Base-by-base conservation (phyloP, 768 basidiomycete species). In the Auriscalpium orientale region DNA sequence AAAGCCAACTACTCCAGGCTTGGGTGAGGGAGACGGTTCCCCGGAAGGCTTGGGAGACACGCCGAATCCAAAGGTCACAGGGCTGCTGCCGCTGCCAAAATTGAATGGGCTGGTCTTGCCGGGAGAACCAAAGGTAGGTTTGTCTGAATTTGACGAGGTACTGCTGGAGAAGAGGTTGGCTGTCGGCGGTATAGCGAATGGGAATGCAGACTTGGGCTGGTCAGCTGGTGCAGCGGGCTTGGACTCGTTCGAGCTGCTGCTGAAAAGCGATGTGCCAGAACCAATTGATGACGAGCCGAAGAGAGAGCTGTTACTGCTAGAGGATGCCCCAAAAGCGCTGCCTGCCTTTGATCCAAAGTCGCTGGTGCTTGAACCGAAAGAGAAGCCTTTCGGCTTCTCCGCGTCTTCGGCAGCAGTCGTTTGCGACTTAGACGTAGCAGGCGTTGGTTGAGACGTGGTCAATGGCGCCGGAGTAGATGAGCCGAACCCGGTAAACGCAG, bases 11-110 rank as follows among this genome's bases (percentile, higher is more conserved):
- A 57, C 52, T 18, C 35, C 51, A 10, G 51, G 20, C 43, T 53
- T 53, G 18, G 51, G 51, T 15, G 51, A 18, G 2, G 51, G 51
- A 12, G 62, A 45, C 51, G 62, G 60, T 8, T 38, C 53, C 10
- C 64, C 62, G 10, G 71, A 61, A 18, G 69, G 65, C 58, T 65
- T 73, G 18, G 70, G 64, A 38, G 74, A 68, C 63, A 66, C 72
- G 13, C 76, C 80, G 61, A 81, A 86, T 9, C 74, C 75, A 59
- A 85, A 85, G 51, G 40, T 15, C 15, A 43, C 40, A 18, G 22
- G 37, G 34, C 53, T 40, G 20, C 44, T 36, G 18, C 36, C 12
- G 3, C 49, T 40, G 4, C 61, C 56, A 22, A 55, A 61, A n/a
- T 47, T 60, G 12, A 53, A 55, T 1, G 52, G 54, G 50, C 36